Base-by-base conservation (phyloP, 495 filamentous ascomycete species). In the Podospora pseudopauciseta region DNA sequence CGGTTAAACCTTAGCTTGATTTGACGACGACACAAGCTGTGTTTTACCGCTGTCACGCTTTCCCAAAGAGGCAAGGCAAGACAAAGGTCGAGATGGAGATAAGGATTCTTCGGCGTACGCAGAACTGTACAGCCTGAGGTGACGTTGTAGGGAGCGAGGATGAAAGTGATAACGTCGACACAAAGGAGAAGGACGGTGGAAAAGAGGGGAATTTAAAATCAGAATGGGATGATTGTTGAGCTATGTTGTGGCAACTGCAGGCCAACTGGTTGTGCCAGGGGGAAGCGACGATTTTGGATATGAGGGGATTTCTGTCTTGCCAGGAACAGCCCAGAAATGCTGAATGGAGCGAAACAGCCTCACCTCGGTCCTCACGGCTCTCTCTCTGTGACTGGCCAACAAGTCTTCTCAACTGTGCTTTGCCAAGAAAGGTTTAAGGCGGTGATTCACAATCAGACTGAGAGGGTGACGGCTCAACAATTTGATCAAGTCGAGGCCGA, bases 221-320 rank as follows among this genome's bases (percentile, higher is more conserved):
- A 49, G 39, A 49, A 49, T 49, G 39, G 13, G 39, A 49, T 49
- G 39, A 49, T 49, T 49, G 39, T 49, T 49, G 39, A 49, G 39
- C 39, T 16, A 23, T 23, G 23, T 23, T 23, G 39, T 49, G 39
- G 39, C 39, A 49, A 16, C 39, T 49, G 39, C 39, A 49, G 13
- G 39, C 15, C 39, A 49, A 49, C 39, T 9, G 39, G 15, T 49
- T 5, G 39, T 49, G 15, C 39, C 39, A 49, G 39, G 39, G 39
- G 39, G 39, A 49, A 49, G 39, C 39, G 39, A 49, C 39, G 39
- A 49, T 49, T 49, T 49, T 49, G 55, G 55, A 26, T 58, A 20
- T 62, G 59, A 61, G 65, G 32, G 32, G 57, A 28, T 61, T 67
- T 67, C 32, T 63, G 60, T 58, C 54, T 13, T 55, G 6, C 64